These are phyloP conservation scores for Ogataea haglerorum DNA, from an alignment of 805 yeast species.

Conservation along the genomic window DNA sequence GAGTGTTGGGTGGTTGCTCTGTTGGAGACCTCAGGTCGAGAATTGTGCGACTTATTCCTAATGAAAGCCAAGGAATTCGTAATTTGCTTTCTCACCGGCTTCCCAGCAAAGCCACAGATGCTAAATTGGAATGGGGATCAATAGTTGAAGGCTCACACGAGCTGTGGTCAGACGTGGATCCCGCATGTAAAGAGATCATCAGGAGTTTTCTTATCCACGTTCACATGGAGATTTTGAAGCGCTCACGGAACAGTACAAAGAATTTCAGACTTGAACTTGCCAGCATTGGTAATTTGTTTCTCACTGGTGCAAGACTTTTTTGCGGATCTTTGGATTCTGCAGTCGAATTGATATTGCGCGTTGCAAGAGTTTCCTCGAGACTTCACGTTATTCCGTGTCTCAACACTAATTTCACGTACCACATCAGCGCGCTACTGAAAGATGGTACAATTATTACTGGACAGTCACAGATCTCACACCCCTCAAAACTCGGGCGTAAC, in stretches of 20 bases:
- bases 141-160: slow-evolving; percentile 77
- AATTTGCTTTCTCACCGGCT: slow-evolving; percentile 48
- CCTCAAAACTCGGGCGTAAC: slow-evolving; percentile 31
- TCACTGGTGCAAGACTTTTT: slow-evolving; percentile 78
- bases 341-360: slow-evolving; percentile 65
- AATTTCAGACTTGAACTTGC: slow-evolving; percentile 76
- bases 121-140: slow-evolving; percentile 69
- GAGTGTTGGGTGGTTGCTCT: slow-evolving; percentile 92
- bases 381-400: slow-evolving; percentile 72
- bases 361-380: slow-evolving; percentile 53
- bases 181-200: slow-evolving; percentile 65
- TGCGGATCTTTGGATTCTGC: slow-evolving; percentile 85
- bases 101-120: slow-evolving; percentile 43
- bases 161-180: slow-evolving; percentile 60
- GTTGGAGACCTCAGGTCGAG: slow-evolving; percentile 89
- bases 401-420: slow-evolving; percentile 81
- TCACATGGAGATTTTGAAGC: slow-evolving; percentile 70
- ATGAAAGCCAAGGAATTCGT: slow-evolving; percentile 36
- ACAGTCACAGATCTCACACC: slow-evolving; percentile 92
- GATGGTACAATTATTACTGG: slow-evolving; percentile 80
- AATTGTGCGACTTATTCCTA: slow-evolving; percentile 68
- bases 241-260: slow-evolving; percentile 51
- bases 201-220: slow-evolving; percentile 76
- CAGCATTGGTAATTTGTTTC: slow-evolving; percentile 77
- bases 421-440: slow-evolving; percentile 70